Conservation (phyloP, 805 yeast genomes). For the Yarrowia divulgata region DNA sequence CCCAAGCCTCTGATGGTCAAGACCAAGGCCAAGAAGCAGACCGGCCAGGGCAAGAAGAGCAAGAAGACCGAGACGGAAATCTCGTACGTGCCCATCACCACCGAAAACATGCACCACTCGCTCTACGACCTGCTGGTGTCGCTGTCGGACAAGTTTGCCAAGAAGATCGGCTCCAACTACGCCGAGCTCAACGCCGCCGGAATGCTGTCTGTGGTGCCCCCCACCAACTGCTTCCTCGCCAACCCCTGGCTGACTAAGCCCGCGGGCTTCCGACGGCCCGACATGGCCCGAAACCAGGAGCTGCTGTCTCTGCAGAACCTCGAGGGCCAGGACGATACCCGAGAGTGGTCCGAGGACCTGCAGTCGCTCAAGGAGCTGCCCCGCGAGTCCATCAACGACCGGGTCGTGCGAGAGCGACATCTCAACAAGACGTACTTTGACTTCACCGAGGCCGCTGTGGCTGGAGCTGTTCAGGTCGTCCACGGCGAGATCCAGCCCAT, state of each 20-base stretch:
- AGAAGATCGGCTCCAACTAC: constrained; percentile 62
- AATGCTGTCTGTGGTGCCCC: constrained; percentile 53
- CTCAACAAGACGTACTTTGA: constrained; percentile 75
- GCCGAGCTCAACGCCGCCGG: constrained; percentile 51
- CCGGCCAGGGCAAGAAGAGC: constrained; percentile 47
- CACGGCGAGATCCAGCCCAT: constrained; percentile 77
- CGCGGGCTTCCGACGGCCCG: constrained; percentile 55
- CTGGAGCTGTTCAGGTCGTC: constrained; percentile 79
- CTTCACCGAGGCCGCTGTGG: constrained; percentile 75
- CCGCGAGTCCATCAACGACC: constrained; percentile 60
- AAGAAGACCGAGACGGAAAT: constrained; percentile 46
- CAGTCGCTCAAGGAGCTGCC: constrained; percentile 83
- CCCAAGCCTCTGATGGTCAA: constrained; percentile 48
- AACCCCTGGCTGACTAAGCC: constrained; percentile 77
- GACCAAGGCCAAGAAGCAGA: constrained; percentile 35
- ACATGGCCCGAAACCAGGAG: constrained; percentile 66
- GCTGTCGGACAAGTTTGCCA: constrained; percentile 69
- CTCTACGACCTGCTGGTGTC: constrained; percentile 66
- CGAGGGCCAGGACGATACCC: constrained; percentile 63
- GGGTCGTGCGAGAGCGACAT: constrained; percentile 77
- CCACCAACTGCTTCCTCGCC: constrained; percentile 66
- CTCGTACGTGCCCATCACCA: constrained; percentile 18
- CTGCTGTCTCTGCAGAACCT: constrained; percentile 61
- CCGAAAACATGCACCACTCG: constrained; percentile 51
- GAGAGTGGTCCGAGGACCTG: constrained; percentile 91